These are phyloP conservation scores for Marasmius oreades DNA, from an alignment of 1,284 basidiomycete species.

Conservation along the genomic window DNA sequence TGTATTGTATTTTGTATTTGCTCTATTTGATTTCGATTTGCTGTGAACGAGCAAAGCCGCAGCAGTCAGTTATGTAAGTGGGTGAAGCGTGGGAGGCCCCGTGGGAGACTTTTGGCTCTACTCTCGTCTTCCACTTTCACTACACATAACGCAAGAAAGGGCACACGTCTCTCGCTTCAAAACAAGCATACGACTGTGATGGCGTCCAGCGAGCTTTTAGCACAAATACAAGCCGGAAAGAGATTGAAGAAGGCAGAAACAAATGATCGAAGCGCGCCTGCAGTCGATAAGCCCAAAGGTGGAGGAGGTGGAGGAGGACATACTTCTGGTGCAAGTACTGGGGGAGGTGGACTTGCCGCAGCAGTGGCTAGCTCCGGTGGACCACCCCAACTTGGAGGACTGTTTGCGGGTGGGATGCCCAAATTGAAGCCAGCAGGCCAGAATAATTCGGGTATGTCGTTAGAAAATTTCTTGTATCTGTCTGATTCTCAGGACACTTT, in stretches of 20 bases:
- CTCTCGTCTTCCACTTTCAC: too few relatives aligned
- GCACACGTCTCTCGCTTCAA: too few relatives aligned
- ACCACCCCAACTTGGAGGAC: constrained; percentile 76
- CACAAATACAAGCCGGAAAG: constrained; percentile 79
- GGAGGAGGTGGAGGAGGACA: constrained; percentile 38
- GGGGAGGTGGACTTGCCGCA: constrained; percentile 32
- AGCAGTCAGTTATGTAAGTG: too few relatives aligned
- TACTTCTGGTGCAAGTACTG: constrained; percentile 35
- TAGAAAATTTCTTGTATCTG: constrained; percentile 7
- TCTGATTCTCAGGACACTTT: constrained; percentile 1
- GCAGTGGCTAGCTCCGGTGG: constrained; percentile 38
- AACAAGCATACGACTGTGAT: constrained; percentile 31
- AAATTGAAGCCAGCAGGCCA: constrained; percentile 79
- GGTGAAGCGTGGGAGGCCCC: too few relatives aligned
- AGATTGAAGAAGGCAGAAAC: constrained; percentile 78
- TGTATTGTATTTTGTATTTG: background rate
- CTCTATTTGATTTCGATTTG: too few relatives aligned
- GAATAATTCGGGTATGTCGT: constrained; percentile 46
- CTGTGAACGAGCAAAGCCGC: background rate
- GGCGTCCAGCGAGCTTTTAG: constrained; percentile 69
- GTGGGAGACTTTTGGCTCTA: too few relatives aligned
- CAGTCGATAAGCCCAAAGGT: constrained; percentile 48
- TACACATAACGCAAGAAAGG: too few relatives aligned
- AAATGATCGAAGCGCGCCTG: constrained; percentile 77
- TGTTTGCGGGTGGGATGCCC: constrained; percentile 91